Conservation (phyloP, 306 rosid genomes). For the Lotus japonicus region DNA sequence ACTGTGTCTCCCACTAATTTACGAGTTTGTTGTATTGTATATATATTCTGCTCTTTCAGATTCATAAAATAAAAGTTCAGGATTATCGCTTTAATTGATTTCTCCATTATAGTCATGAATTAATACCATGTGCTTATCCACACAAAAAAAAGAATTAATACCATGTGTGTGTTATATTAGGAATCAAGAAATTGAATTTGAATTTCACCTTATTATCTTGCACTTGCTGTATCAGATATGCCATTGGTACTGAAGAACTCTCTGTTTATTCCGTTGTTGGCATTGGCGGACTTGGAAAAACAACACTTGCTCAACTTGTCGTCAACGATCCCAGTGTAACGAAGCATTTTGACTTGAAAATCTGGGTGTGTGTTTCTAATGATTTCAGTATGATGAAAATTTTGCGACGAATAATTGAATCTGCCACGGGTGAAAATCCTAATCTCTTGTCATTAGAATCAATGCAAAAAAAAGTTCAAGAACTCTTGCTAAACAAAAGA, state of each 20-base stretch:
- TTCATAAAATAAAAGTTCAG: no score
- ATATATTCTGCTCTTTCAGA: no score
- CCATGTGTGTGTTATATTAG: no score
- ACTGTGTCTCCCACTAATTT: no score
- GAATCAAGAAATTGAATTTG: no score
- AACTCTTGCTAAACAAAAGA: neutral
- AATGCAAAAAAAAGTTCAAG: neutral
- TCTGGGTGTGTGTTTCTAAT: constrained; percentile 13
- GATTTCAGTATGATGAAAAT: neutral
- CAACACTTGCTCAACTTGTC: neutral
- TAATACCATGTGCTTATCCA: no score
- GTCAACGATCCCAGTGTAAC: neutral
- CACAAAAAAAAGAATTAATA: no score
- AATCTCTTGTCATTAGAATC: neutral
- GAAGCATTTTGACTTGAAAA: neutral
- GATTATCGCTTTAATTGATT: no score
- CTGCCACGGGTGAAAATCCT: neutral
- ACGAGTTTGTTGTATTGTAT: no score
- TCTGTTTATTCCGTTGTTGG: neutral
- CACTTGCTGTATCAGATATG: neutral
- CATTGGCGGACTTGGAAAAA: constrained; percentile 11
- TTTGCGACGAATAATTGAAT: neutral
- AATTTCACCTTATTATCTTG: no score
- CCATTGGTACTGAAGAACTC: neutral
- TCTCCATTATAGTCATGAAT: no score